These are phyloP conservation scores for Pseudogymnoascus sp. DNA, from an alignment of 2,329 filamentous ascomycete genomes.

Conservation along the genomic window DNA sequence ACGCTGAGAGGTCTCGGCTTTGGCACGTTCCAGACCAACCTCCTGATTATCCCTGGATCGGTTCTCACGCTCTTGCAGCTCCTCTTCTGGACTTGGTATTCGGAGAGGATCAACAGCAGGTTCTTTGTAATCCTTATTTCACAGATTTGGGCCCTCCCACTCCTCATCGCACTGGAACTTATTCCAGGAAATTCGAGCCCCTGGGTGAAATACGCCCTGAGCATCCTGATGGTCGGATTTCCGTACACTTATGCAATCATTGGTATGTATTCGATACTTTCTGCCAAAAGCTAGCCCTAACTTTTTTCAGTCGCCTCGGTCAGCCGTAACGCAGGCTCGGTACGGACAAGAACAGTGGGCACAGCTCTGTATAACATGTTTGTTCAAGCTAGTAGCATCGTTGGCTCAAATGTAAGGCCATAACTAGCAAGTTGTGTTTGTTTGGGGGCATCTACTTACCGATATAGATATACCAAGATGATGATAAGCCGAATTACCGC, in stretches of 20 bases:
- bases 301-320: slow-evolving; percentile 42
- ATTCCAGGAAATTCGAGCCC: slow-evolving; percentile 17
- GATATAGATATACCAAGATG: slow-evolving; percentile 32
- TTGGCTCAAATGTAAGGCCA: slow-evolving; percentile 22
- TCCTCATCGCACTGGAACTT: slow-evolving; percentile 27
- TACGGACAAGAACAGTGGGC: slow-evolving; percentile 53
- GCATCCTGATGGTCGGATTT: slow-evolving; percentile 23
- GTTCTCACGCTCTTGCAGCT: slow-evolving; percentile 18
- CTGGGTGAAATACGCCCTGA: slow-evolving; percentile 25
- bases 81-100: slow-evolving; percentile 38
- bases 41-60: slow-evolving; percentile 17
- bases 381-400: slow-evolving; percentile 37
- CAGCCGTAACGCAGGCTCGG: slow-evolving; percentile 51
- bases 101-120: slow-evolving; percentile 32
- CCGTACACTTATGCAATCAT: slow-evolving; percentile 13
- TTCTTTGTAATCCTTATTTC: slow-evolving; percentile 28
- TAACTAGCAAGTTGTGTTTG: not conserved
- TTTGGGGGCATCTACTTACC: not conserved
- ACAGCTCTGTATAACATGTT: slow-evolving; percentile 55
- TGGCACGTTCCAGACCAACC: slow-evolving; percentile 19
- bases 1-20: slow-evolving; percentile 17
- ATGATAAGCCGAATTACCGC: slow-evolving; percentile 44
- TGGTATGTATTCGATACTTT: slow-evolving; percentile 35
- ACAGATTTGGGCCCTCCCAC: slow-evolving; percentile 33
- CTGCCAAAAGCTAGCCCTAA: slow-evolving; percentile 37